These are phyloP conservation scores for Dalbergia cultrata DNA, from an alignment of 306 rosid genomes.

Conservation along the genomic window DNA sequence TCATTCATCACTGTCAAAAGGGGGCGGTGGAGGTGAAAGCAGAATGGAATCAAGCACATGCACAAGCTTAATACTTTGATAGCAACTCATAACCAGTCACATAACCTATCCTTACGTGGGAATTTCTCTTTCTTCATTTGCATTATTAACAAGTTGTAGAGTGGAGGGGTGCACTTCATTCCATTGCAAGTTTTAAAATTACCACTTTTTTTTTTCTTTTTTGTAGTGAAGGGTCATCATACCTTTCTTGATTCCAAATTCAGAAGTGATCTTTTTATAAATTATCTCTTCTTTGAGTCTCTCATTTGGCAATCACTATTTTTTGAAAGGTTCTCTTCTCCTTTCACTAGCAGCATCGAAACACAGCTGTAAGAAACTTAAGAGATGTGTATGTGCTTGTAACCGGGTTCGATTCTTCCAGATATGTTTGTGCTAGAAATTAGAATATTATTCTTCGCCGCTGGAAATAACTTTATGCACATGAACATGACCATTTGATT, in stretches of 20 bases:
- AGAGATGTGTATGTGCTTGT: background rate
- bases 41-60: conserved; percentile 31
- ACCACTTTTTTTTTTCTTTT: background rate
- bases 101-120: background rate
- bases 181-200: background rate
- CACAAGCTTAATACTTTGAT: conserved; percentile 5
- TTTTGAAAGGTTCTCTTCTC: conserved; percentile 10
- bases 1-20: background rate
- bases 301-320: background rate
- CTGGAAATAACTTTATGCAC: conserved; percentile 23
- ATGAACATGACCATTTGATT: background rate
- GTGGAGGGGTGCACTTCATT: background rate
- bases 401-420: background rate
- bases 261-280: background rate
- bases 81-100: conserved; percentile 39
- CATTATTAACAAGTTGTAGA: background rate
- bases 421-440: background rate
- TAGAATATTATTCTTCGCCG: background rate
- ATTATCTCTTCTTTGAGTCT: conserved; percentile 26
- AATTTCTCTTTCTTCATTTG: background rate
- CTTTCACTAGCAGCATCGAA: background rate
- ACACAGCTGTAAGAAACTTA: background rate
- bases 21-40: background rate
- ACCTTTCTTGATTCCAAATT: conserved; percentile 17
- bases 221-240: background rate